Evolutionary conservation across 2,329 filamentous ascomycete species (phyloP), one percentile per base, ranked within the genome.

Genomic region (Colletotrichum lentis): DNA sequence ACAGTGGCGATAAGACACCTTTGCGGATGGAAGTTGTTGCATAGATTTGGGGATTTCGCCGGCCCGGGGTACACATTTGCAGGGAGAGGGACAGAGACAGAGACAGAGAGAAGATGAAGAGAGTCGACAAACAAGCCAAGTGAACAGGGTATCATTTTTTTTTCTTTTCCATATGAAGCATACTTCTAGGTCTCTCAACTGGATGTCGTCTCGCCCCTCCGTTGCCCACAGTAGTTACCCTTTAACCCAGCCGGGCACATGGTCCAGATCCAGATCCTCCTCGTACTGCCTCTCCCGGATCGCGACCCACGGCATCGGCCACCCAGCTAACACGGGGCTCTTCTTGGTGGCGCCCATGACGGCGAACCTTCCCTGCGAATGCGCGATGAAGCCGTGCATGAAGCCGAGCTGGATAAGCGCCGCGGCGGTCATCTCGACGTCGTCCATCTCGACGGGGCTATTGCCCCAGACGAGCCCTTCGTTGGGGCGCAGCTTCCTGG

Each of bases 301-400:
- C 0, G 90, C 90, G 64, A 88, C 83, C 85, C 90, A 93, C 1
- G 92, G 88, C 50, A 81, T 82, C 1, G 94, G 94, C 81, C 95
- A 97, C 0, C 92, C 92, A 1, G 90, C 91, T 41, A 83, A 82
- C 22, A 92, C 78, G 0, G 90, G 85, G 27, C 87, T 85, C 5
- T 86, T 86, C 71, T 85, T 86, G 68, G 85, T 85, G 27, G 91
- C 89, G 3, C 94, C 94, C 60, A 91, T 88, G 50, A 97, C 92
- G 14, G 93, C 94, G 74, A 97, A 94, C 56, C 91, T 89, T 50
- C 86, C 86, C 74, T 90, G 88, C 31, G 86, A 86, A 74, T 96
- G 93, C 18, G 91, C 92, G 35, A 97, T 86, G 74, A 94, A 97
- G 1, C 94, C 95, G 72, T 90, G 89, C 76, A 97, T 83, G 27